Base-by-base conservation (phyloP, 1,284 basidiomycete genomes). In the Porodaedalea pini region DNA sequence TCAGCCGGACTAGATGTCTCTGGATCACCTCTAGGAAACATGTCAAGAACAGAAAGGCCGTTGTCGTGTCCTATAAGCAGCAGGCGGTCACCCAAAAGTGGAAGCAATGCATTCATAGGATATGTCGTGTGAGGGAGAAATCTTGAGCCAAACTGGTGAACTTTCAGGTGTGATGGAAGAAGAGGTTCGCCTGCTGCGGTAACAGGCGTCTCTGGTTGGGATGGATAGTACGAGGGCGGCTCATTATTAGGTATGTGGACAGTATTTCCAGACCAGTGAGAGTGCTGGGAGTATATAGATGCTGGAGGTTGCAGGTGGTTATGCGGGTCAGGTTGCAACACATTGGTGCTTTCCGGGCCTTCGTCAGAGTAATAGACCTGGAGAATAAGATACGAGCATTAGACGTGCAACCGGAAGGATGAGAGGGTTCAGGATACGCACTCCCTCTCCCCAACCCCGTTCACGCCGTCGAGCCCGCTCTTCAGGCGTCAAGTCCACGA, bases 111-210 rank as follows among this genome's bases (percentile, higher is more conserved):
- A 56, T 83, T 81, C 61, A 92, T 90, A 23, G 78, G 86, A 0
- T 78, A 76, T 2, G 79, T 85, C 15, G 88, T 73, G 64, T 92
- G 90, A n/a, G 90, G 88, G 36, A 92, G 73, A 67, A 92, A 92
- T 17, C 88, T 81, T 11, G 89, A 91, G 25, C 89, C 89, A 67
- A 92, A 90, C 47, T 88, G 79, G 64, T 84, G 84, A 51, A 90
- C 68, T 64, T 78, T 79, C 23, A 90, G 70, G 65, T 83, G 86
- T 1, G 79, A 81, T 0, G 87, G 86, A 13, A 69, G 67, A 11
- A 87, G 69, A 13, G 69, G 67, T 62, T 83, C 76, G 56, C 78
- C 79, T 27, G 78, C 69, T 55, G 80, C 75, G 1, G 81, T 78
- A 19, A 75, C 71, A 53, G 71, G 70, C 19, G 52, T 44, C 8